These are phyloP conservation scores for Picea sitchensis DNA, from an alignment of 75 land plant genomes.

Conservation along the genomic window DNA sequence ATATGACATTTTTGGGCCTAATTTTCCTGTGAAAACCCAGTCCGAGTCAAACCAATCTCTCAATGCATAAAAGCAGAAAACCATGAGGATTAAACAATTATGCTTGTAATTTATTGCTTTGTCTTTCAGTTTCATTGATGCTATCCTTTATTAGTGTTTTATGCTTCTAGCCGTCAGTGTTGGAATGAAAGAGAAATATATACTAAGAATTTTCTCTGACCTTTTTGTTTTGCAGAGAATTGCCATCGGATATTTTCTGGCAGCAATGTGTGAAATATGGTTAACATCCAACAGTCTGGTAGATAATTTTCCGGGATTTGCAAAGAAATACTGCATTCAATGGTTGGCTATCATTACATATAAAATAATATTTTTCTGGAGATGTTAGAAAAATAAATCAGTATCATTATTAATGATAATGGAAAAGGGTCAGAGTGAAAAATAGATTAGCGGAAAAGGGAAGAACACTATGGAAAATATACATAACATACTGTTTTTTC, in stretches of 20 bases:
- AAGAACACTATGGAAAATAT: too few relatives aligned
- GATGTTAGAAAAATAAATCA: not conserved
- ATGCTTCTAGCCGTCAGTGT: too few relatives aligned
- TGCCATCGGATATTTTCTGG: conserved; percentile 52
- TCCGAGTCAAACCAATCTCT: too few relatives aligned
- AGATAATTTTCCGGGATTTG: conserved; percentile 28
- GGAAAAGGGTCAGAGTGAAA: not conserved
- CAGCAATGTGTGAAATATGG: conserved; percentile 52
- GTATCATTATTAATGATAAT: not conserved
- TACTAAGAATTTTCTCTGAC: not conserved
- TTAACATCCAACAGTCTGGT: conserved; percentile 24
- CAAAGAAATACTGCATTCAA: conserved; percentile 40
- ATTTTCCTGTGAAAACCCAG: too few relatives aligned
- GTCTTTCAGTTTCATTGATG: too few relatives aligned
- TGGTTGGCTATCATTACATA: conserved; percentile 33
- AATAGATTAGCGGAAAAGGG: not conserved
- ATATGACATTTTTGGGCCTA: too few relatives aligned
- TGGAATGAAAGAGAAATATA: not conserved
- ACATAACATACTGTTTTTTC: too few relatives aligned
- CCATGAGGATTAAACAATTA: too few relatives aligned
- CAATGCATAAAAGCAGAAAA: too few relatives aligned
- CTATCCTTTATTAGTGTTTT: too few relatives aligned
- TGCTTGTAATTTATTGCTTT: too few relatives aligned
- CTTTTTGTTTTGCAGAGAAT: conserved; percentile 39
- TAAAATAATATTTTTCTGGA: not conserved